Evolutionary conservation across 768 basidiomycete species (phyloP), one percentile per base, ranked within the genome.

Genomic region (Leucocoprinus birnbaumii): DNA sequence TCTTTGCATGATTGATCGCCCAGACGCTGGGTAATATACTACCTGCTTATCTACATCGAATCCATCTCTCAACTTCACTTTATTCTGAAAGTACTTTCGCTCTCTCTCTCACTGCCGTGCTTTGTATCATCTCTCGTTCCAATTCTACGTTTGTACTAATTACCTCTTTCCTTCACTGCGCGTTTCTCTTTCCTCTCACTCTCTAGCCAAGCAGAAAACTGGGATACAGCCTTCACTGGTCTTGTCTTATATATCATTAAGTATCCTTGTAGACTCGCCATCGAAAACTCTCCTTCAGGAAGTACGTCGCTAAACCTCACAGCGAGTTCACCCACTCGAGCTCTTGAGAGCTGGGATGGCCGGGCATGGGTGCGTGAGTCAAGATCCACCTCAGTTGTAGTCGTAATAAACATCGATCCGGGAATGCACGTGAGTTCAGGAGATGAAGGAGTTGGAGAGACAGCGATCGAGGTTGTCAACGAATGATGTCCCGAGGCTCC

Each of bases 241-340:
- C 78, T 68, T 5, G 70, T 73, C 66, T 90, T 89, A 72, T 86
- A 80, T 18, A 71, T 67, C 85, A 92, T 88, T 57, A 91, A 66
- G 64, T 83, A 89, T 2, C 85, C 78, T 60, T 79, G 79, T 47
- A 80, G 67, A 44, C 66, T 66, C n/a, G 77, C 80, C 78, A 79
- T 80, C 18, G 75, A 82, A 26, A 76, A 66, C 61, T 74, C 71
- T 25, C 73, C 68, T 45, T 79, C 76, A 1, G 77, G 78, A 44
- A 92, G 74, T 9, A 66, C 69, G 0, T 72, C 72, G 2, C 80
- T 75, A 62, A 92, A 92, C 27, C 67, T 66, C 8, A 66, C 65
- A 1, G 88, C 86, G 34, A 91, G 82, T 43, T 58, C 56, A 9
- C 65, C 62, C 22, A 83, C 58, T 56, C 76, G 68, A 1, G 64